phyloP scores from a whole-genome alignment of 441 rosid genomes.

The Bruguiera hainesii region DNA sequence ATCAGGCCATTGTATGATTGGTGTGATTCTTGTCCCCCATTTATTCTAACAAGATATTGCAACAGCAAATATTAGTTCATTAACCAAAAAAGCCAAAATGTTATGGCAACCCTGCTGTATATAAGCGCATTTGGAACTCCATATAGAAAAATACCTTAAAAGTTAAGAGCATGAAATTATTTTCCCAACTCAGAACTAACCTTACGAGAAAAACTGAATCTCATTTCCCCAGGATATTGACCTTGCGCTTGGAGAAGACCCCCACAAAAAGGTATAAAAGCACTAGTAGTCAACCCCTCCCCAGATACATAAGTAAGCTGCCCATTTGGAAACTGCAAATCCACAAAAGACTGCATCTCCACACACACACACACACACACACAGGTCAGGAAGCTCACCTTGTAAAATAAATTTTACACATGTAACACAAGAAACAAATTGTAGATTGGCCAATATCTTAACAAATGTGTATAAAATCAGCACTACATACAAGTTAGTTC shows the following conservation, averaged over 20 bases:
- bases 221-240: conserved; percentile 98
- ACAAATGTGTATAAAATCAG: no score
- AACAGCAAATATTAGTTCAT: conserved; percentile 2
- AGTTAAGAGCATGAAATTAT: no score
- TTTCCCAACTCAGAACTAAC: conserved; percentile 30
- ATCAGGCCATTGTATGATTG: conserved; percentile 87
- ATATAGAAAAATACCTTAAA: background rate
- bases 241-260: conserved; percentile 98
- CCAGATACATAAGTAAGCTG: conserved; percentile 88
- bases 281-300: conserved; percentile 89
- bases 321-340: conserved; percentile 93
- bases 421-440: background rate
- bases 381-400: conserved; percentile 7
- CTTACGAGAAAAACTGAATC: conserved; percentile 84
- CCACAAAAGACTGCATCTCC: conserved; percentile 72
- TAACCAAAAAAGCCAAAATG: background rate
- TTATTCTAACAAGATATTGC: conserved; percentile 47
- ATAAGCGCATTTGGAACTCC: conserved; percentile 2
- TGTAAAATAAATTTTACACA: conserved; percentile 14
- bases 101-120: background rate
- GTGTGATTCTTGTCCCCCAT: conserved; percentile 85
- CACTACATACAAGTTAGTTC: no score
- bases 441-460: no score
- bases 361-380: conserved; percentile 12
- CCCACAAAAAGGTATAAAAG: conserved; percentile 75